Base-by-base conservation (phyloP, 352 stramenopile species). In the Globisporangium recalcitrans region DNA sequence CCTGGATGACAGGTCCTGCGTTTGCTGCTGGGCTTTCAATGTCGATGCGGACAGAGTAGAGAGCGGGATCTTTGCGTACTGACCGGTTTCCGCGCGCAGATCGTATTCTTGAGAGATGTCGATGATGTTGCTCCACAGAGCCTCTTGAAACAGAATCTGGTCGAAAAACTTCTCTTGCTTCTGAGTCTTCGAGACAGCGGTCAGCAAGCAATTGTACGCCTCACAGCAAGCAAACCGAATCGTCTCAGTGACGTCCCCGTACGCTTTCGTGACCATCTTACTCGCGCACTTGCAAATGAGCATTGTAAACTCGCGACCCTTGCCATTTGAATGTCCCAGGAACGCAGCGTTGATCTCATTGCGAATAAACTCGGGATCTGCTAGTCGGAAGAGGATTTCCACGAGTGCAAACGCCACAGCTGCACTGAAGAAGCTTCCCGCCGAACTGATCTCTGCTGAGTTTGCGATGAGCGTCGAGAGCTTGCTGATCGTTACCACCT, bases 161-260 rank as follows among this genome's bases (percentile, higher is more conserved):
- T 91, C 83, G 52, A 86, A 94, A 58, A 94, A 88, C 56, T 94
- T 94, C 47, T 94, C 83, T 47, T 93, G 81, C 26, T 91, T 94
- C 68, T 94, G 85, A 7, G 85, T 93, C 32, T 79, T 78, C 1
- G 83, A 88, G 24, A 94, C 82, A 3, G 83, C 85, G 1, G 76
- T 88, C 13, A 93, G 69, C 16, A 94, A 63, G 64, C 85, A 94
- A 31, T 72, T 78, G 55, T 92, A 94, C 22, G 85, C 85, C 53
- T 81, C 77, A 57, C 74, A 86, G 49, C 75, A 88, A 31, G 71
- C 49, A 54, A 88, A 79, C 6, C 75, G 72, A 11, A 67, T 65
- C 8, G 70, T 71, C 14, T 85, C 76, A 27, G 63, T 75, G 31
- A 70, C 21, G 8, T 73, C 60, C 26, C 62, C 66, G 29, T 85